These are phyloP conservation scores for Candida ovalis DNA, from an alignment of 805 yeast species.

Conservation along the genomic window DNA sequence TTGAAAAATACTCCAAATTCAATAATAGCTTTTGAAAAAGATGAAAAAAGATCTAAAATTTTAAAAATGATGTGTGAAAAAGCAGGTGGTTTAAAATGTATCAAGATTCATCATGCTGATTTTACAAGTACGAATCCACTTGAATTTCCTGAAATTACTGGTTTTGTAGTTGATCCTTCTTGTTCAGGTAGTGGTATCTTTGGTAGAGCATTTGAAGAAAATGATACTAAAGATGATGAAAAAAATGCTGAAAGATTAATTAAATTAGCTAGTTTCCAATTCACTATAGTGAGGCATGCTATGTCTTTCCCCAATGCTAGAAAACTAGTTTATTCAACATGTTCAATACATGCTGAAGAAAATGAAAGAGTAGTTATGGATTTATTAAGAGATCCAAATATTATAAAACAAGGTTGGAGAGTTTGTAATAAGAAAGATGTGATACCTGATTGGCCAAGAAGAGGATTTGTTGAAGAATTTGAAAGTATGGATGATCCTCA, in stretches of 20 bases:
- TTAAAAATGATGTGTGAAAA: slow-evolving; percentile 71
- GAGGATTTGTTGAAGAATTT: slow-evolving; percentile 77
- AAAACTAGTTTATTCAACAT: slow-evolving; percentile 88
- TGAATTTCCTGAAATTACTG: slow-evolving; percentile 65
- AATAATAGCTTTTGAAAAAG: slow-evolving; percentile 86
- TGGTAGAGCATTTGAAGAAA: slow-evolving; percentile 71
- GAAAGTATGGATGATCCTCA: slow-evolving; percentile 43
- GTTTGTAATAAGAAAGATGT: slow-evolving; percentile 58
- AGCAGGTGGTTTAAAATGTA: slow-evolving; percentile 60
- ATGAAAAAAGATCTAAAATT: slow-evolving; percentile 63
- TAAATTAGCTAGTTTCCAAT: slow-evolving; percentile 83
- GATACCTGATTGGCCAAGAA: slow-evolving; percentile 79
- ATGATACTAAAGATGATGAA: slow-evolving; percentile 36
- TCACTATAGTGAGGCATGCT: slow-evolving; percentile 84
- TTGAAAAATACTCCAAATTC: slow-evolving; percentile 39
- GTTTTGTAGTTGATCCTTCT: slow-evolving; percentile 90
- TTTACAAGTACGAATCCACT: slow-evolving; percentile 58
- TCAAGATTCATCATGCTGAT: slow-evolving; percentile 47
- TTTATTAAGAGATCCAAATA: slow-evolving; percentile 61
- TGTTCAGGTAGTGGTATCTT: slow-evolving; percentile 98
- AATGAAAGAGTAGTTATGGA: slow-evolving; percentile 89
- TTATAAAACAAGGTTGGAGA: slow-evolving; percentile 70
- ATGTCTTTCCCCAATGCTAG: slow-evolving; percentile 71
- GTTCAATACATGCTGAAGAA: slow-evolving; percentile 91
- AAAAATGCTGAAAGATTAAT: slow-evolving; percentile 52